Evolutionary conservation across 78 protist species (phyloP).

Genomic region (slime mould (Dictyostelium discoideum)): DNA sequence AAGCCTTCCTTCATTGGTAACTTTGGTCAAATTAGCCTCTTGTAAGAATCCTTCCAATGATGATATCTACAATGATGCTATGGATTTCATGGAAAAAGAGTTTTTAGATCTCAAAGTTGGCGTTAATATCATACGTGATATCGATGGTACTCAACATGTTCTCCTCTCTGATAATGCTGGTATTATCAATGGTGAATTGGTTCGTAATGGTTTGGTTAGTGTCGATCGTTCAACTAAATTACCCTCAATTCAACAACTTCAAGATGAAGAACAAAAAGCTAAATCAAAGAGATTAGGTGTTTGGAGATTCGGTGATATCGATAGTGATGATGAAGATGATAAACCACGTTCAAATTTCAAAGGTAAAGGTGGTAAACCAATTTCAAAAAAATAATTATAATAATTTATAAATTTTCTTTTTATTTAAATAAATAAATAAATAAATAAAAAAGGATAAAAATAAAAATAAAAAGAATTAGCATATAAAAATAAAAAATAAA

Average conservation of each 20-base stretch:
- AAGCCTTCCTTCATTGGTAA: not conserved
- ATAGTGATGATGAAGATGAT: slow-evolving; percentile 80
- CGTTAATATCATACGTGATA: slow-evolving; percentile 12
- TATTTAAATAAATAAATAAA: too few relatives aligned
- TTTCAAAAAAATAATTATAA: not conserved
- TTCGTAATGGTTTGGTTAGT: slow-evolving; percentile 67
- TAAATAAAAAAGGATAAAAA: too few relatives aligned
- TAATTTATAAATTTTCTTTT: not conserved
- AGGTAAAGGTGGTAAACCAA: slow-evolving; percentile 33
- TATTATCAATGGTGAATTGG: slow-evolving; percentile 43
- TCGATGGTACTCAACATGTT: not conserved
- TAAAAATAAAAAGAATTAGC: too few relatives aligned
- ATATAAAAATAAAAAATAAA: too few relatives aligned
- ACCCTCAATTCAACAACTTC: not conserved
- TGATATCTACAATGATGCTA: slow-evolving; percentile 25
- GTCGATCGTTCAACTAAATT: slow-evolving; percentile 40
- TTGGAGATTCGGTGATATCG: slow-evolving; percentile 69
- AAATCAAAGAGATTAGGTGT: slow-evolving; percentile 34
- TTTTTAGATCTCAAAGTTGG: slow-evolving; percentile 5
- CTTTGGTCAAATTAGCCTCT: slow-evolving; percentile 15
- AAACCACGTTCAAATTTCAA: not conserved
- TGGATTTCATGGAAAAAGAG: slow-evolving; percentile 56
- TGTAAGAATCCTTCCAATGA: not conserved
- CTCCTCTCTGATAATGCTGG: slow-evolving; percentile 43
- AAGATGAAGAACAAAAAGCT: slow-evolving; percentile 55